These are phyloP conservation scores for Mycothermus thermophilus DNA, from an alignment of 495 filamentous ascomycete species.

Conservation along the genomic window DNA sequence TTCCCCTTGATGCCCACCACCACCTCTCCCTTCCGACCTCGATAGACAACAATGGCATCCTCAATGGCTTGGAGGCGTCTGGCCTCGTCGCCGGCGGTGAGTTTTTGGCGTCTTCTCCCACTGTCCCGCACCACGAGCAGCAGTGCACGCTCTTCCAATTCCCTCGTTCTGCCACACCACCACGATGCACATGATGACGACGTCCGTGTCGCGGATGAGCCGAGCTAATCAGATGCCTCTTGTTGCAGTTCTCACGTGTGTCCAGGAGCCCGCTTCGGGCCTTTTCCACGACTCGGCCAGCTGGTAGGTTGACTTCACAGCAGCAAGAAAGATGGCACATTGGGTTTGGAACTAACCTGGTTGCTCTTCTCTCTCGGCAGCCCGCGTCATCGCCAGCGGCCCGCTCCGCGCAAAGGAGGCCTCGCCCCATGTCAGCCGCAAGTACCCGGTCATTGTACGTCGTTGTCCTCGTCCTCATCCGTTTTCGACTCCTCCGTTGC, in stretches of 20 bases:
- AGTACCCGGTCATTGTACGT: conserved; percentile 88
- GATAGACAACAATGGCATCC: conserved; percentile 33
- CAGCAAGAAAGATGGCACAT: too few species aligned
- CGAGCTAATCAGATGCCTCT: too few species aligned
- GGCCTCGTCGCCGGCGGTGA: conserved; percentile 30
- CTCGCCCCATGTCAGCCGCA: conserved; percentile 62
- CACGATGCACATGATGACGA: too few species aligned
- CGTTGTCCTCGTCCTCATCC: too few species aligned
- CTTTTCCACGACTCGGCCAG: conserved; percentile 76
- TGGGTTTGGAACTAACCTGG: too few species aligned
- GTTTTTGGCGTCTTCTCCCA: conserved; percentile 9
- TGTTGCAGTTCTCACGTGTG: conserved; percentile 33
- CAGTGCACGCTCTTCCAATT: too few species aligned
- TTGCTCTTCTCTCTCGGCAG: conserved; percentile 11
- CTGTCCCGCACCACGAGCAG: too few species aligned
- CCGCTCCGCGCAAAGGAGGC: conserved; percentile 87
- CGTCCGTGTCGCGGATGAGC: too few species aligned
- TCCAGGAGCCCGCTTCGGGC: conserved; percentile 43
- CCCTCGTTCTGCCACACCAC: too few species aligned
- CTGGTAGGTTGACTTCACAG: conserved; percentile 43
- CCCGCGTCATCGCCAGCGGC: conserved; percentile 66
- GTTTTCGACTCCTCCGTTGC: too few species aligned
- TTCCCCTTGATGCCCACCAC: conserved; percentile 18
- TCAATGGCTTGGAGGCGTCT: conserved; percentile 39
- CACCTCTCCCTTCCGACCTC: conserved; percentile 13